Percentiles rank a stretch among this genome's conserved stretches.
These are phyloP conservation scores for Kitagawia praeruptora DNA, from an alignment of 129 eudicot species.

Conservation along the genomic window DNA sequence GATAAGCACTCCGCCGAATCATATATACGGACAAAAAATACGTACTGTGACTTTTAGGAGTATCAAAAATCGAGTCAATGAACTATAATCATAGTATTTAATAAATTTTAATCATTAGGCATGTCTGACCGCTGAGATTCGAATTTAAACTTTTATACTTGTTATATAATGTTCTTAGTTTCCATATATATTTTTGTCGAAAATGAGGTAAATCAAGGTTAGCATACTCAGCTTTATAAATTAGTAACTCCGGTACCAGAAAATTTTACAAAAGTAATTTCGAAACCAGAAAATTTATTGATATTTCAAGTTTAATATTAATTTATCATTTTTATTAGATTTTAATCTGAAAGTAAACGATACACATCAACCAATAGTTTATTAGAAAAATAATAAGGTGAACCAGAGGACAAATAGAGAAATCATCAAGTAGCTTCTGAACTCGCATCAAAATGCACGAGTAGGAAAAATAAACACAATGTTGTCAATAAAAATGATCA, in stretches of 20 bases:
- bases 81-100: background rate
- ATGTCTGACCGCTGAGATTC: too few relatives aligned
- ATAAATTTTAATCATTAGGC: background rate
- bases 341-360: background rate
- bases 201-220: too few relatives aligned
- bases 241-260: too few relatives aligned
- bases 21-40: too few relatives aligned
- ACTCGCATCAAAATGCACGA: background rate
- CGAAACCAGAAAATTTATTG: background rate
- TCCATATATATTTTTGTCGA: too few relatives aligned
- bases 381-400: background rate
- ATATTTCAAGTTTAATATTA: background rate
- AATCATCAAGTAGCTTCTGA: background rate
- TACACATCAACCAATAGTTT: background rate
- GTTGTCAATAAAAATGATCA: background rate
- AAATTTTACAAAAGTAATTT: too few relatives aligned
- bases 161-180: too few relatives aligned
- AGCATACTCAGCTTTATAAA: too few relatives aligned
- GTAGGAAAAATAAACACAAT: background rate
- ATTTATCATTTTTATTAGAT: too few relatives aligned
- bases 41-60: too few relatives aligned
- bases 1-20: too few relatives aligned
- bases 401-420: background rate
- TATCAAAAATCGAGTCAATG: background rate
- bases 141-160: too few relatives aligned